Evolutionary conservation across 1,284 basidiomycete genomes (phyloP).

Genomic region (Sporisorium sorghi): DNA sequence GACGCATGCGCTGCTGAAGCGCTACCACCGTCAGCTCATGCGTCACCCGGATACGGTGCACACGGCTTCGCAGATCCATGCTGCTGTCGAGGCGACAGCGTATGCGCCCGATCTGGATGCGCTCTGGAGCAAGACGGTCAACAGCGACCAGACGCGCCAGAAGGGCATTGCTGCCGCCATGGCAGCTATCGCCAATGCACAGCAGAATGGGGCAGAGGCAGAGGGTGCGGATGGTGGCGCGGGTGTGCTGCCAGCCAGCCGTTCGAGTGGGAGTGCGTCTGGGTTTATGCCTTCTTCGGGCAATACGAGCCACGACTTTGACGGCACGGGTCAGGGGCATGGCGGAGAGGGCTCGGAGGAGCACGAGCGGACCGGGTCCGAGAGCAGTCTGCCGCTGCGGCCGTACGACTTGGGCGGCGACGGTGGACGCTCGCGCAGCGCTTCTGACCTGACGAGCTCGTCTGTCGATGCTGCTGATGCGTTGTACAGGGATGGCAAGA

Average conservation of each 20-base stretch:
- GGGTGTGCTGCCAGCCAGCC: slow-evolving; percentile 16
- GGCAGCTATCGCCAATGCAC: slow-evolving; percentile 10
- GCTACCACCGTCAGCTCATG: slow-evolving; percentile 50
- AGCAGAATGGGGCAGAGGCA: slow-evolving; percentile 1
- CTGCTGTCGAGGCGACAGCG: slow-evolving; percentile 45
- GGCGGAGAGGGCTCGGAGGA: slow-evolving; percentile 10
- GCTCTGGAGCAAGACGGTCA: slow-evolving; percentile 57
- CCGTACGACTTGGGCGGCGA: slow-evolving; percentile 11
- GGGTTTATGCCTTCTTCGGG: slow-evolving; percentile 19
- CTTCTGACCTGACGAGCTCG: slow-evolving; percentile 42
- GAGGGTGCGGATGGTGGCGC: background rate
- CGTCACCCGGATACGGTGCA: slow-evolving; percentile 53
- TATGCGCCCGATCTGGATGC: slow-evolving; percentile 56
- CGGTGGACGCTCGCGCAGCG: slow-evolving; percentile 37
- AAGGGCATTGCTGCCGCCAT: slow-evolving; percentile 10
- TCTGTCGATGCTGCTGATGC: slow-evolving; percentile 24
- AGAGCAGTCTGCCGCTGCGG: slow-evolving; percentile 35
- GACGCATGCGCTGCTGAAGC: slow-evolving; percentile 48
- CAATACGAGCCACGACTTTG: slow-evolving; percentile 41
- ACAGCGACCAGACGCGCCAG: slow-evolving; percentile 48
- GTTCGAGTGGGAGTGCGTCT: slow-evolving; percentile 20
- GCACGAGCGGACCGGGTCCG: slow-evolving; percentile 33
- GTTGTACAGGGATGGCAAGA: slow-evolving; percentile 15
- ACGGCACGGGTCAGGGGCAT: slow-evolving; percentile 5
- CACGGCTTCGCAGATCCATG: slow-evolving; percentile 46